phyloP scores from a whole-genome alignment of 2,329 filamentous ascomycete genomes.

The Arthrobotrys conoides region DNA sequence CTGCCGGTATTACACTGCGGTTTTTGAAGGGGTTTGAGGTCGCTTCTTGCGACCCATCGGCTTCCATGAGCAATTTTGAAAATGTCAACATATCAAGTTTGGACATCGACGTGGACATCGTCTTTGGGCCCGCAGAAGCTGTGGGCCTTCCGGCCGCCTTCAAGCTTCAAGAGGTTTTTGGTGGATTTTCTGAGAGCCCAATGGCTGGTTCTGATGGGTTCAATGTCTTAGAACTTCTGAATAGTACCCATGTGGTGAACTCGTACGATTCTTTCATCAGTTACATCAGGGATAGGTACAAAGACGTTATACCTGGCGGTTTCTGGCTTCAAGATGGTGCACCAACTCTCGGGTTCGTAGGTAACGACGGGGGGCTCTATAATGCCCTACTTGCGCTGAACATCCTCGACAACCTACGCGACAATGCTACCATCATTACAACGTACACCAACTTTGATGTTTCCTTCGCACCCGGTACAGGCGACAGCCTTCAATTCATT shows the following conservation, averaged over 20 bases:
- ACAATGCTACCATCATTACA: slow-evolving; percentile 78
- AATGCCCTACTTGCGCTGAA: slow-evolving; percentile 76
- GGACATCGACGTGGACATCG: slow-evolving; percentile 49
- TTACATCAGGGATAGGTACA: slow-evolving; percentile 75
- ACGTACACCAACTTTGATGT: slow-evolving; percentile 82
- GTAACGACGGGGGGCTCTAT: slow-evolving; percentile 73
- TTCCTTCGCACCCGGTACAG: slow-evolving; percentile 76
- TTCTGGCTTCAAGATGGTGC: slow-evolving; percentile 78
- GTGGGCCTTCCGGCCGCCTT: slow-evolving; percentile 39
- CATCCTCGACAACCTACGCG: slow-evolving; percentile 76
- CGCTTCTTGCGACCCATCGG: slow-evolving; percentile 71
- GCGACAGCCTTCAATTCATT: slow-evolving; percentile 82
- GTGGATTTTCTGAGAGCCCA: slow-evolving; percentile 32
- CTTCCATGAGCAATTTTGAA: slow-evolving; percentile 65
- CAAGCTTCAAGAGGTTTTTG: slow-evolving; percentile 45
- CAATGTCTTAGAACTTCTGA: slow-evolving; percentile 63
- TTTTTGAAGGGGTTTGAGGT: slow-evolving; percentile 76
- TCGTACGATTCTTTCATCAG: slow-evolving; percentile 78
- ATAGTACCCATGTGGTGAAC: slow-evolving; percentile 72
- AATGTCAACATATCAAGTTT: slow-evolving; percentile 54
- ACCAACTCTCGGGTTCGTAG: slow-evolving; percentile 80
- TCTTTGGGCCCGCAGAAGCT: slow-evolving; percentile 45
- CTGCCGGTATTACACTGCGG: slow-evolving; percentile 82
- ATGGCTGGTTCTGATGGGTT: slow-evolving; percentile 12
- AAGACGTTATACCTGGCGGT: slow-evolving; percentile 81